A percentile compares a stretch with the other conserved stretches of the same genome.
Evolutionary conservation across 192 early-diverging fungal species (phyloP).

Genomic region (Pilaira anomala): DNA sequence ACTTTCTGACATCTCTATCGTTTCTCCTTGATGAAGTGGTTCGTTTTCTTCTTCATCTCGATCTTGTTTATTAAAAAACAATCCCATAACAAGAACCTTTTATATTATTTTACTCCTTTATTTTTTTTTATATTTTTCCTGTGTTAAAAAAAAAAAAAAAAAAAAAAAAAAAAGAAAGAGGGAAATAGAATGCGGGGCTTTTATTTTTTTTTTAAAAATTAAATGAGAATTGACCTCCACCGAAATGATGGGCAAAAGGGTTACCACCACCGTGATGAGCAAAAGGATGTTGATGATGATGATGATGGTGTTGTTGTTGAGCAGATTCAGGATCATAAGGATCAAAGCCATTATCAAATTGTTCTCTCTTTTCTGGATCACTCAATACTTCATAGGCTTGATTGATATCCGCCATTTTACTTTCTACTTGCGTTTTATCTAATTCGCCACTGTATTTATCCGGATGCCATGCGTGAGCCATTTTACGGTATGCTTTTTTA

Average conservation of each 20-base stretch:
- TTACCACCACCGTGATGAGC: constrained; percentile 43
- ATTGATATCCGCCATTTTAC: constrained; percentile 92
- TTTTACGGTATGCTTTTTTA: constrained; percentile 88
- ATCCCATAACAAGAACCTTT: too few relatives aligned
- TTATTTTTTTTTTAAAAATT: constrained; percentile 5
- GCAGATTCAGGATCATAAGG: constrained; percentile 69
- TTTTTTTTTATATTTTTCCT: too few relatives aligned
- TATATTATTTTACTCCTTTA: too few relatives aligned
- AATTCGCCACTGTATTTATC: constrained; percentile 78
- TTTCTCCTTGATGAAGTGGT: constrained; percentile 15
- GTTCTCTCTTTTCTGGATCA: constrained; percentile 53
- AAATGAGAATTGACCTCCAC: constrained; percentile 35
- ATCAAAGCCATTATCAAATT: constrained; percentile 75
- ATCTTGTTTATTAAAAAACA: too few relatives aligned
- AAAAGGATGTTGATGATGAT: neutral
- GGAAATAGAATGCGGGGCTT: neutral
- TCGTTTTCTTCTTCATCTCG: constrained; percentile 5
- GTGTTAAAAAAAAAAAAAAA: neutral
- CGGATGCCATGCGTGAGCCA: constrained; percentile 85
- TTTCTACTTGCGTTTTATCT: constrained; percentile 68
- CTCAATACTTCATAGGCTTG: constrained; percentile 85
- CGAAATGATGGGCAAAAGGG: constrained; percentile 52
- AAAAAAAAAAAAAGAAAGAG: neutral
- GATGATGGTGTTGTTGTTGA: constrained; percentile 17
- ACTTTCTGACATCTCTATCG: constrained; percentile 11